phyloP scores from a whole-genome alignment of 352 stramenopile genomes.

The Phytopythium ostracodes region DNA sequence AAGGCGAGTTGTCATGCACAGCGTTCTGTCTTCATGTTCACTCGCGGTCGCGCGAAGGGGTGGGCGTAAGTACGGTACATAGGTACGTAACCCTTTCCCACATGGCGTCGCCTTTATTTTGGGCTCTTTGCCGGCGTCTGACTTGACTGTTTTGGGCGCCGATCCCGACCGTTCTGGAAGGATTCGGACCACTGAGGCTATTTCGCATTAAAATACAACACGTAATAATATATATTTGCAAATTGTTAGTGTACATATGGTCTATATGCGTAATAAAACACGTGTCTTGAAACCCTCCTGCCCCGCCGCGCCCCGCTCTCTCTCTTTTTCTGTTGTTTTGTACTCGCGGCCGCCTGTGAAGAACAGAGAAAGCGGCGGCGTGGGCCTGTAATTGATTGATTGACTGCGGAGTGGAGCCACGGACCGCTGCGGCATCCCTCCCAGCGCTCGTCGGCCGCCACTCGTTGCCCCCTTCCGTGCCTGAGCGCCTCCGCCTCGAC shows the following conservation, averaged over 20 bases:
- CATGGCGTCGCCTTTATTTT: not conserved
- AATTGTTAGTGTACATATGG: not conserved
- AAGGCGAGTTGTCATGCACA: no score
- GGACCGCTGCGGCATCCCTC: not conserved
- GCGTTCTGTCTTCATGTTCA: not conserved
- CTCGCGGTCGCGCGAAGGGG: not conserved
- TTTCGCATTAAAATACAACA: not conserved
- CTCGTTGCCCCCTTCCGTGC: not conserved
- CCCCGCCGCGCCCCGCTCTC: not conserved
- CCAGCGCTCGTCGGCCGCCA: not conserved
- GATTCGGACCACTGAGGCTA: not conserved
- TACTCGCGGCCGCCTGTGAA: constrained; percentile 5
- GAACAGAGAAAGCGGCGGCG: constrained; percentile 5
- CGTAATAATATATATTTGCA: not conserved
- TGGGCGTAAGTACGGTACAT: not conserved
- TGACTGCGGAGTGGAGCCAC: not conserved
- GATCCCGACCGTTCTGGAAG: constrained; percentile 1
- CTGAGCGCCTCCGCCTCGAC: not conserved
- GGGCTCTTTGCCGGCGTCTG: not conserved
- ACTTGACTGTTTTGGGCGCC: constrained; percentile 6
- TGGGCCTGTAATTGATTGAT: constrained; percentile 1
- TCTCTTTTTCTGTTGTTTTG: not conserved
- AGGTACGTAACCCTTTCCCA: constrained; percentile 1
- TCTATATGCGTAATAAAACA: not conserved
- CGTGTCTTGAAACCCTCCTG: not conserved